phyloP scores from a whole-genome alignment of 495 filamentous ascomycete genomes.

The Neurospora sp. region DNA sequence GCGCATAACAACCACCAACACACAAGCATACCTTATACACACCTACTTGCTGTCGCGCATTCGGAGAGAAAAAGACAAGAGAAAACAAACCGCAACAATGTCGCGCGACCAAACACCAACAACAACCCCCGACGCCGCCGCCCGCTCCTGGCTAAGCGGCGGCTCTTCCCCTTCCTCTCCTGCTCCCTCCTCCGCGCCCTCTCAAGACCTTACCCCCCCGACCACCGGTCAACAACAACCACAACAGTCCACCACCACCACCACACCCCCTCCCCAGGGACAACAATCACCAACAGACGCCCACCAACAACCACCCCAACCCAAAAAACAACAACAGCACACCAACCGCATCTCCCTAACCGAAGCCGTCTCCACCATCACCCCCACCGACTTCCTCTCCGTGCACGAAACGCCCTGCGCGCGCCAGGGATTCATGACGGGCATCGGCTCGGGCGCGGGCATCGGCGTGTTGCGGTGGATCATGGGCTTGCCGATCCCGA shows the following conservation, averaged over 20 bases:
- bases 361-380: constrained; percentile 58
- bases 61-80: too few relatives aligned
- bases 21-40: too few relatives aligned
- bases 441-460: constrained; percentile 67
- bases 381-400: constrained; percentile 55
- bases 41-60: too few relatives aligned
- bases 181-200: neutral
- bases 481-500: constrained; percentile 44
- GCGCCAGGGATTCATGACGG: constrained; percentile 68
- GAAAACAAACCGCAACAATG: neutral
- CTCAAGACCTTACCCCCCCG: neutral
- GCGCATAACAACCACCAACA: neutral
- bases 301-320: neutral
- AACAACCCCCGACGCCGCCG: neutral
- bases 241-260: neutral
- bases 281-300: neutral
- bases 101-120: neutral
- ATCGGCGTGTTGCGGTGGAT: constrained; percentile 62
- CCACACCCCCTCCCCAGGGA: too few relatives aligned
- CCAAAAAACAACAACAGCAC: constrained; percentile 1
- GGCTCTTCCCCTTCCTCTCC: neutral
- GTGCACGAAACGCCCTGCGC: constrained; percentile 77
- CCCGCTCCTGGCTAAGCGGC: neutral
- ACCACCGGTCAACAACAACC: neutral
- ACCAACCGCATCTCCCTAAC: constrained; percentile 40